Conservation (phyloP, 768 basidiomycete genomes). For the Trametopsis cervina region DNA sequence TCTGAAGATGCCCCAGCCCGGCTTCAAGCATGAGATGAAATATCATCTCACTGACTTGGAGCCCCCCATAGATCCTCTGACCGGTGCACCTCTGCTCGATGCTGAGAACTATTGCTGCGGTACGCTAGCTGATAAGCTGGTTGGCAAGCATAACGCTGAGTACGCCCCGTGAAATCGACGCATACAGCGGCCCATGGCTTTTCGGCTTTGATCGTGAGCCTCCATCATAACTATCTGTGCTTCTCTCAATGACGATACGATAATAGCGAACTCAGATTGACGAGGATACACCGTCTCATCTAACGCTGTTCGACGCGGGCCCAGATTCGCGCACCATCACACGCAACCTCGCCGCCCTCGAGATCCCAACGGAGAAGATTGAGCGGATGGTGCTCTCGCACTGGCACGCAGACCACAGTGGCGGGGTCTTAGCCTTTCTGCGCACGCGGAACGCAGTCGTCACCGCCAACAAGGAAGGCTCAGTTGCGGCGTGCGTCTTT, state of each 20-base stretch:
- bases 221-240: neutral
- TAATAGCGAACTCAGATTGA: slow-evolving; percentile 50
- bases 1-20: slow-evolving; percentile 70
- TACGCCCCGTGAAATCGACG: no score
- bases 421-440: slow-evolving; percentile 57
- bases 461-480: neutral
- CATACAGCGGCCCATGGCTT: slow-evolving; percentile 76
- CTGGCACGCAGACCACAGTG: slow-evolving; percentile 53
- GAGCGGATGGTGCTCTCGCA: slow-evolving; percentile 66
- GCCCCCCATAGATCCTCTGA: slow-evolving; percentile 33
- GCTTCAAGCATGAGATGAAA: slow-evolving; percentile 65
- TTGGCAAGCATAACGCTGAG: no score
- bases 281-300: slow-evolving; percentile 33
- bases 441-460: slow-evolving; percentile 29
- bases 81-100: slow-evolving; percentile 60
- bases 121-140: slow-evolving; percentile 28
- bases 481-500: slow-evolving; percentile 34
- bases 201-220: slow-evolving; percentile 65
- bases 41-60: slow-evolving; percentile 51
- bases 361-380: slow-evolving; percentile 45
- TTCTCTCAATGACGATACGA: neutral
- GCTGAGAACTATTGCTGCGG: slow-evolving; percentile 69
- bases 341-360: slow-evolving; percentile 62
- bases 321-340: slow-evolving; percentile 70
- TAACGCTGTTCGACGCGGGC: slow-evolving; percentile 79